Evolutionary conservation across 192 early-diverging fungal genomes (phyloP).

Genomic region (Kickxella alabastrina): DNA sequence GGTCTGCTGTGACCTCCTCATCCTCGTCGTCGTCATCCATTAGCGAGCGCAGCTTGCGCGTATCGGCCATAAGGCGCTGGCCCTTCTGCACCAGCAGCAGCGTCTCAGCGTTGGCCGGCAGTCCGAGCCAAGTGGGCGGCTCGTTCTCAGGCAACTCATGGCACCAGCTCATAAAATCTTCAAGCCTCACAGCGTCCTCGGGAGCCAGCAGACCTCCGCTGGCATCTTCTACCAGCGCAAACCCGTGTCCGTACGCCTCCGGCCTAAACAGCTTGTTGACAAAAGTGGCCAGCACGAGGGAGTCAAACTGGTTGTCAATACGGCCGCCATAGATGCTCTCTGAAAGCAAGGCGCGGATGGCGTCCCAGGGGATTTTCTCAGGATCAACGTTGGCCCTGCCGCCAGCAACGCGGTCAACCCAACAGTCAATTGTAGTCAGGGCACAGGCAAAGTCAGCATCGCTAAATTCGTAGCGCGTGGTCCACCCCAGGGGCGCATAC

Average conservation of each 20-base stretch:
- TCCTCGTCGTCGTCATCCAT: constrained; percentile 76
- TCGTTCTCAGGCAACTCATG: constrained; percentile 80
- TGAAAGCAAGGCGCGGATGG: constrained; percentile 78
- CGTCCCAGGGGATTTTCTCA: constrained; percentile 94
- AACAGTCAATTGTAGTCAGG: constrained; percentile 80
- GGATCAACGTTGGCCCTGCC: constrained; percentile 89
- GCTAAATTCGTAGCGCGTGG: constrained; percentile 96
- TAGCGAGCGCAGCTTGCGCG: constrained; percentile 77
- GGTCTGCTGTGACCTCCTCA: neutral
- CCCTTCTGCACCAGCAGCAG: constrained; percentile 82
- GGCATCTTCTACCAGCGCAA: constrained; percentile 61
- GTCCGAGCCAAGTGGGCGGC: constrained; percentile 95
- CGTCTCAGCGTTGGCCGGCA: constrained; percentile 90
- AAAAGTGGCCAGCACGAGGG: constrained; percentile 79
- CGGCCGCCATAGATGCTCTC: constrained; percentile 96
- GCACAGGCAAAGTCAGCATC: constrained; percentile 96
- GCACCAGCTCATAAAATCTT: constrained; percentile 90
- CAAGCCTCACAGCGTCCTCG: constrained; percentile 73
- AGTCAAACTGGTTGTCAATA: constrained; percentile 91
- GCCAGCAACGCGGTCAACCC: constrained; percentile 77
- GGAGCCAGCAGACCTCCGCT: constrained; percentile 60
- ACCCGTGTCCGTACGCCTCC: constrained; percentile 75
- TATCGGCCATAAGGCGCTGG: constrained; percentile 72
- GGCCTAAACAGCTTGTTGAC: constrained; percentile 78
- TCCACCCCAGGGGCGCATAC: constrained; percentile 97